A percentile compares a stretch with the other conserved stretches of the same genome.
Evolutionary conservation across 2,329 filamentous ascomycete genomes (phyloP).

Genomic region (Akanthomyces muscarius): DNA sequence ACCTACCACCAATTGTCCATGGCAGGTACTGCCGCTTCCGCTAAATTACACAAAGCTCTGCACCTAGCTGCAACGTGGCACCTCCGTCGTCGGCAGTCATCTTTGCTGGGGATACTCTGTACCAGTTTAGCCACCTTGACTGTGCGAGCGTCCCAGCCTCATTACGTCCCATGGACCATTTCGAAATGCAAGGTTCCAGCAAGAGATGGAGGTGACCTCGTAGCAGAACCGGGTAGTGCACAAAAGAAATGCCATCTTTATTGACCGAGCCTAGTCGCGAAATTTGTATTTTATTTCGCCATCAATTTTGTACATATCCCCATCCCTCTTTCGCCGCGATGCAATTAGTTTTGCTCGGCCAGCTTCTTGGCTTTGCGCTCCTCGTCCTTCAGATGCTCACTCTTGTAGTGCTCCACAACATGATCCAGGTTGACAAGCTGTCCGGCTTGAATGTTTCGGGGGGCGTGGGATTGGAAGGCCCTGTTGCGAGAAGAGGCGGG

Average conservation of each 20-base stretch:
- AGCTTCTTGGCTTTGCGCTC: constrained; percentile 51
- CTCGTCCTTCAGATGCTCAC: constrained; percentile 51
- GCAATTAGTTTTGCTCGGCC: constrained; percentile 33
- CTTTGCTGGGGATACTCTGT: neutral
- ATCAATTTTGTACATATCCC: constrained; percentile 16
- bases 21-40: constrained; percentile 7
- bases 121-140: neutral
- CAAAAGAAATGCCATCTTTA: constrained; percentile 17
- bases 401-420: constrained; percentile 54
- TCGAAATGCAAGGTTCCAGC: too few species aligned
- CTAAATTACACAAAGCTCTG: neutral
- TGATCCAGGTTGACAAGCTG: constrained; percentile 52
- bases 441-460: constrained; percentile 52
- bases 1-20: neutral
- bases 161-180: neutral
- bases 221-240: neutral
- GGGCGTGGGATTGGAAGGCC: constrained; percentile 46
- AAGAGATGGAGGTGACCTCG: neutral
- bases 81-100: neutral
- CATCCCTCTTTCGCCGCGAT: constrained; percentile 18
- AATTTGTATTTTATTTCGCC: neutral
- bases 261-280: constrained; percentile 10
- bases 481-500: constrained; percentile 30
- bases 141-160: neutral
- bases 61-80: neutral